These are phyloP conservation scores for Leucaena leucocephala DNA, from an alignment of 306 rosid genomes.

Conservation along the genomic window DNA sequence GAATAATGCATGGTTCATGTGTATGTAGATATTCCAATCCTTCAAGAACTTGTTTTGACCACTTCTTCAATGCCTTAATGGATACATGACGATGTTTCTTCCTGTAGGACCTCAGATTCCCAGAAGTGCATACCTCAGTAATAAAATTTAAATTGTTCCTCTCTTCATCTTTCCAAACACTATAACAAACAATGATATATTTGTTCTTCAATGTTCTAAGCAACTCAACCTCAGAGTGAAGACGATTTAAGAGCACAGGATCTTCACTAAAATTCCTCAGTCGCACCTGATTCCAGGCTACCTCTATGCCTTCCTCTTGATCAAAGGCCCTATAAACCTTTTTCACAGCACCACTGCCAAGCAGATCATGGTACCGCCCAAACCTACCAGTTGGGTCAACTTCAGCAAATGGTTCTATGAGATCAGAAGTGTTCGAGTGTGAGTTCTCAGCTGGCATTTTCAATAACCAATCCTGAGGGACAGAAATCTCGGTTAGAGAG, in stretches of 20 bases:
- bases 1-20: conserved; percentile 91
- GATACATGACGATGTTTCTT: conserved; percentile 87
- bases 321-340: conserved; percentile 89
- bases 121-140: conserved; percentile 86
- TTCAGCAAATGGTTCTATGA: conserved; percentile 70
- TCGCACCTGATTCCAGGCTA: conserved; percentile 93
- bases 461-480: conserved; percentile 33
- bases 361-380: conserved; percentile 75
- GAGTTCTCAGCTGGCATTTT: conserved; percentile 72
- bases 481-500: not conserved
- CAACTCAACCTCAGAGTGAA: conserved; percentile 75
- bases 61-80: conserved; percentile 85
- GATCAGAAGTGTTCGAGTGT: conserved; percentile 36
- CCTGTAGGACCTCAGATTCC: conserved; percentile 84
- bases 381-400: conserved; percentile 84
- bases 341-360: conserved; percentile 86
- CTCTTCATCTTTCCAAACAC: conserved; percentile 78
- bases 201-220: conserved; percentile 65
- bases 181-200: conserved; percentile 74
- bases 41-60: conserved; percentile 90
- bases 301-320: conserved; percentile 90
- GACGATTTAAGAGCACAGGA: conserved; percentile 62
- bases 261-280: conserved; percentile 65
- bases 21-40: conserved; percentile 91
- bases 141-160: conserved; percentile 69